Base-by-base conservation (phyloP, 2,329 filamentous ascomycete species). In the Penicillium sp. region DNA sequence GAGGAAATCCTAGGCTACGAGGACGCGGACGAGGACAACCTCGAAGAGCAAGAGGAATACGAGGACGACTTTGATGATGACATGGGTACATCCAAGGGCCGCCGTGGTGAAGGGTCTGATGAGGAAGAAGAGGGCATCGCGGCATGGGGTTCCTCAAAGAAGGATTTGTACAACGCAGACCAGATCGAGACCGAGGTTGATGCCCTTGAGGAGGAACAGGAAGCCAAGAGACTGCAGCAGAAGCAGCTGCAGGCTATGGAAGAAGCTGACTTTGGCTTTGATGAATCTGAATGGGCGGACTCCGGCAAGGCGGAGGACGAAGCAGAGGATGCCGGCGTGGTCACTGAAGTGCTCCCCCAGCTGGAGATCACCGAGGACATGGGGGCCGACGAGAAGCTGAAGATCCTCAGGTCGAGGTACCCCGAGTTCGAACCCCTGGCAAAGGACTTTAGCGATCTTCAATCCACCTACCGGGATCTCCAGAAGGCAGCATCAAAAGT, bases 91-190 rank as follows among this genome's bases (percentile, higher is more conserved):
- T 42, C 52, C 28, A 53, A 57, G 24, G 61, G 46, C 18, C 64
- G 55, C 33, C 56, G 48, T 18, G 64, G 37, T 18, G 53, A 60
- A 6, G 61, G 61, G 50, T 64, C 60, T 25, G 65, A 66, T 46
- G 65, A 69, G 20, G 79, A 76, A 3, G 78, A 80, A 3, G 78
- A 80, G 38, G 78, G 81, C 15, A 69, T 83, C 44, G 83, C 82
- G 37, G 91, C 84, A 66, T 97, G 93, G 91, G 93, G 92, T 27
- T 81, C 86, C 4, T 90, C 88, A 2, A 92, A 83, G 68, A 87
- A 87, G 53, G 92, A 95, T 61, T 95, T 96, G 73, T 98, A 98
- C 72, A 81, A 95, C 73, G 88, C 89, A 58, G 92, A 98, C 69
- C 75, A 75, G 8, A 84, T 86, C 49, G 81, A 86, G 62, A 85